Base-by-base conservation (phyloP, 2,329 filamentous ascomycete species). In the Penicillium sp. region DNA sequence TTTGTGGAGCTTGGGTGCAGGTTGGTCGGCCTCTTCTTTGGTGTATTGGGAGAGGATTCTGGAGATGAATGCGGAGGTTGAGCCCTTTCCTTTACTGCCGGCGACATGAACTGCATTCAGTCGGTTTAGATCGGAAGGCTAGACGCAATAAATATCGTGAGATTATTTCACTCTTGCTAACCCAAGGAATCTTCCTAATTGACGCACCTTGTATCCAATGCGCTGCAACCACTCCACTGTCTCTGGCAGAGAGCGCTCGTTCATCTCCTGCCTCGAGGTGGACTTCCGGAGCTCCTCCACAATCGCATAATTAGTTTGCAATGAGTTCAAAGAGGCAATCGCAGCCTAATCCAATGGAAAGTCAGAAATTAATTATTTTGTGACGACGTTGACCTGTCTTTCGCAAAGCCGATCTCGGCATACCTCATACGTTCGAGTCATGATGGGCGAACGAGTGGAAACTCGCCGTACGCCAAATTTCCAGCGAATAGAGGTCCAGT, bases 51-150 rank as follows among this genome's bases (percentile, higher is more conserved):
- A 76, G n/a, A 96, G 78, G 59, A 96, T 89, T 2, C 86, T 86
- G 13, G 91, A 90, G 18, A 91, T 83, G 70, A 92, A 93, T 9
- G 92, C 88, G 61, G 89, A 90, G 0, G 91, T 91, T 2, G 90
- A 94, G 38, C 92, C 92, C 72, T 97, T 97, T 56, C 93, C 93
- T 72, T 97, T 97, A 4, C 92, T 97, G 11, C 93, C 93, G 1
- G 93, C 90, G 42, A 97, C 85, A 70, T 97, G 93, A 57, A 97
- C 84, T 61, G 81, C 76, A 55, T 82, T 86, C 58, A 88, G 67
- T 9, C 68, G 74, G 59, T 85, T 77, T 62, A 88, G 80, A 55
- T 86, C 83, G 13, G 81, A 79, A 16, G 85, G 83, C 84, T 87
- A 65, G 27, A 26, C 7, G 14, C 19, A 7, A 18, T 10, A 30